Conservation (phyloP, 2,329 filamentous ascomycete species). For the Trichophyton benhamiae region DNA sequence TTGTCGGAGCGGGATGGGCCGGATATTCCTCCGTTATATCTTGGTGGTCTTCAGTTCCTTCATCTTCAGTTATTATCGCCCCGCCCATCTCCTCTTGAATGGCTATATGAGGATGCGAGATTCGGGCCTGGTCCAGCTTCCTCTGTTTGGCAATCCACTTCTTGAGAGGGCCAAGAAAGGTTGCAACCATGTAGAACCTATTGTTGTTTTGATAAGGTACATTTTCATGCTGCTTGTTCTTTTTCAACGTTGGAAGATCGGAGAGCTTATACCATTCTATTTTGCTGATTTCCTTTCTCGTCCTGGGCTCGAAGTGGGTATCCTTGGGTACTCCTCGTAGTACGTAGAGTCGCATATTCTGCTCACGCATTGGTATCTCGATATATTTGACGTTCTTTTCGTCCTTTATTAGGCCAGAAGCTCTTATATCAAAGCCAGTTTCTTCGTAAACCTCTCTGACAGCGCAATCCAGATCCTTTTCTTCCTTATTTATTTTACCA, state of each 20-base stretch:
- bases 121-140: constrained; percentile 47
- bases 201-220: constrained; percentile 33
- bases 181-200: constrained; percentile 97
- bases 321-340: constrained; percentile 81
- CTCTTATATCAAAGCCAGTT: constrained; percentile 73
- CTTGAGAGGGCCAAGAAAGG: constrained; percentile 73
- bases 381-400: constrained; percentile 68
- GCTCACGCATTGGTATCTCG: constrained; percentile 78
- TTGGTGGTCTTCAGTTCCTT: constrained; percentile 13
- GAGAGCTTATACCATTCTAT: constrained; percentile 89
- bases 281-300: constrained; percentile 93
- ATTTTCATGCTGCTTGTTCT: constrained; percentile 51
- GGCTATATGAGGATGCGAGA: constrained; percentile 41
- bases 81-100: constrained; percentile 25
- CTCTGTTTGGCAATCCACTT: constrained; percentile 83
- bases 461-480: constrained; percentile 86
- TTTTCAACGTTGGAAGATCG: constrained; percentile 71
- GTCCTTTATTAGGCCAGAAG: constrained; percentile 62
- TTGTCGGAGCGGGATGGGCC: constrained; percentile 15
- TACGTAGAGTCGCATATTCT: constrained; percentile 85
- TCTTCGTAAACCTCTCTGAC: constrained; percentile 92
- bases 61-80: constrained; percentile 13
- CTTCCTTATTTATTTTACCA: constrained; percentile 97
- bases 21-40: constrained; percentile 10
- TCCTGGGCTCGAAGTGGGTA: constrained; percentile 76